These are phyloP conservation scores for Phytopythium sindhum DNA, from an alignment of 352 stramenopile genomes.

Conservation along the genomic window DNA sequence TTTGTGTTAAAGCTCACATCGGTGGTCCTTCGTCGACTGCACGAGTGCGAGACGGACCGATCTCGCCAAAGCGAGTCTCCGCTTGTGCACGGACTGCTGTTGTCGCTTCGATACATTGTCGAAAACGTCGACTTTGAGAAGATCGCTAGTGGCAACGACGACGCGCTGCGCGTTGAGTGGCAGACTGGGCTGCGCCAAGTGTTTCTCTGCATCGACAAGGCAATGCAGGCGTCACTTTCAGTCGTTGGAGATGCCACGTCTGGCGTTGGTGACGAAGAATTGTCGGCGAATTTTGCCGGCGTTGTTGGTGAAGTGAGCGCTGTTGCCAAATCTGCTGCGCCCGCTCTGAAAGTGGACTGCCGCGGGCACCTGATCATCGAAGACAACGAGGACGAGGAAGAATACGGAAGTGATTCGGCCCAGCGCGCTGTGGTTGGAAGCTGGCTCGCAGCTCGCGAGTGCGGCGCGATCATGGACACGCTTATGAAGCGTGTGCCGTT, in stretches of 20 bases:
- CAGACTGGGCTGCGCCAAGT: conserved; percentile 37
- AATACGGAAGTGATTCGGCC: conserved; percentile 47
- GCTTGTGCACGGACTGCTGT: conserved; percentile 70
- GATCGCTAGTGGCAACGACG: conserved; percentile 16
- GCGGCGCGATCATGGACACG: conserved; percentile 69
- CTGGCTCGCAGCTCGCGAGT: conserved; percentile 85
- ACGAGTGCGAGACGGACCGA: conserved; percentile 23
- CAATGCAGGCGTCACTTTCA: conserved; percentile 60
- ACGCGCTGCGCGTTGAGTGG: conserved; percentile 29
- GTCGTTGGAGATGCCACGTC: conserved; percentile 77
- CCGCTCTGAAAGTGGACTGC: conserved; percentile 73
- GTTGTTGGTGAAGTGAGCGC: conserved; percentile 69
- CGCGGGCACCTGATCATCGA: conserved; percentile 76
- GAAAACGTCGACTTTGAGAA: conserved; percentile 49
- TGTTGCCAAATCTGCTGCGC: conserved; percentile 40
- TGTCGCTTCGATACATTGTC: conserved; percentile 78
- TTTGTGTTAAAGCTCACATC: conserved; percentile 30
- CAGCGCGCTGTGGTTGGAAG: conserved; percentile 82
- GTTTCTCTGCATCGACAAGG: conserved; percentile 49
- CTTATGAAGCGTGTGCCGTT: conserved; percentile 67
- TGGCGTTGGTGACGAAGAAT: conserved; percentile 52
- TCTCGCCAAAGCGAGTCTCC: conserved; percentile 43
- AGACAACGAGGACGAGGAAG: conserved; percentile 24
- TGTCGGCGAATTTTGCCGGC: conserved; percentile 59
- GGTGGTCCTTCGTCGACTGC: conserved; percentile 21